Percentiles rank a stretch among this genome's conserved stretches.
Conservation (phyloP, 2,329 filamentous ascomycete genomes). For the Dryadomyces quercivorus region DNA sequence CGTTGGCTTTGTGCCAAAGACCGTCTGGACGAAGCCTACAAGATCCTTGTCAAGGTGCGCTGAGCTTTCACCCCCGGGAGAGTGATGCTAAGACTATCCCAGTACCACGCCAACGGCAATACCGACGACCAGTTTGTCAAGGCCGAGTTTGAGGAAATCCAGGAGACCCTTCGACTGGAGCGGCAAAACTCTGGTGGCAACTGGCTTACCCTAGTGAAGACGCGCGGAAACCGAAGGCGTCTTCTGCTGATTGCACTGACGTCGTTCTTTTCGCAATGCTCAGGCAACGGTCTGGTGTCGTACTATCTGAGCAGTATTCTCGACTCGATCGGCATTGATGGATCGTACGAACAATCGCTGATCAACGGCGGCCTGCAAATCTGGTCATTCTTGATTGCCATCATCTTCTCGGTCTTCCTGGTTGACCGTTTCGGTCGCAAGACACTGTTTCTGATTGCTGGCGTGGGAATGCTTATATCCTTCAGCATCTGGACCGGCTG, state of each 20-base stretch:
- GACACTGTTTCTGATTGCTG: neutral
- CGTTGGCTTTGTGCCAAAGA: neutral
- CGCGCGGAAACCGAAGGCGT: slow-evolving; percentile 4
- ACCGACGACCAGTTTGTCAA: slow-evolving; percentile 28
- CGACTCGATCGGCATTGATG: slow-evolving; percentile 10
- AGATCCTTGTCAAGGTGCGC: neutral
- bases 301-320: slow-evolving; percentile 10
- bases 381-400: slow-evolving; percentile 12
- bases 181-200: slow-evolving; percentile 15
- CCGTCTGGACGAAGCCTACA: neutral
- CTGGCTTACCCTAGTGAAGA: neutral
- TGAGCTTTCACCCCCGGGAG: neutral
- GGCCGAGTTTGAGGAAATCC: slow-evolving; percentile 33
- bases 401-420: slow-evolving; percentile 11
- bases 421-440: neutral
- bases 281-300: slow-evolving; percentile 7
- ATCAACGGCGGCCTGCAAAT: slow-evolving; percentile 6
- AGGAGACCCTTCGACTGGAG: slow-evolving; percentile 31
- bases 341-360: slow-evolving; percentile 4
- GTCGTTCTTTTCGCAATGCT: slow-evolving; percentile 15
- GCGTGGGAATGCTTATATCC: neutral
- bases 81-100: neutral
- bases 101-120: slow-evolving; percentile 2
- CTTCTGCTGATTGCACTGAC: slow-evolving; percentile 18
- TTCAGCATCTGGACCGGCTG: neutral